Evolutionary conservation across 2,329 filamentous ascomycete genomes (phyloP), one percentile per base, ranked within the genome.

Genomic region (Coleophoma eucalyptorum): DNA sequence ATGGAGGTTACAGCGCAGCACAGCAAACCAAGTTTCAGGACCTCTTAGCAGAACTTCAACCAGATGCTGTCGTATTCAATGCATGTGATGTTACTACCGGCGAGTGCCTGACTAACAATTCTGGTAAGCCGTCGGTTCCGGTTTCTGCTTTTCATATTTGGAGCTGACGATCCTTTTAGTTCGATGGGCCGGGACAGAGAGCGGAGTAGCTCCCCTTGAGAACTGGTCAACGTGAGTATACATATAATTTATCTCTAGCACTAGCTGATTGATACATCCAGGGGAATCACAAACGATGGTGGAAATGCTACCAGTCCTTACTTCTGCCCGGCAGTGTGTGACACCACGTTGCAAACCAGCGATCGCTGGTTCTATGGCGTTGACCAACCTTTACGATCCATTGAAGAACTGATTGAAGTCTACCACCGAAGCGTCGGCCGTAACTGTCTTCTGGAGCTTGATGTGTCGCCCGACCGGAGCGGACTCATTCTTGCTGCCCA

Each of bases 311-410:
- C 54, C 16, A 62, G 59, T 41, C 52, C 56, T 5, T 58, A 50
- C 12, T 62, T 62, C 41, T 52, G 48, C 11, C 59, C 60, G 10
- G 48, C 60, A 5, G 60, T 58, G 33, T 63, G 60, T 45, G 60
- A 62, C 46, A 63, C 60, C 0, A 61, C 60, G 1, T 47, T 63
- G 5, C 59, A 63, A 47, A 55, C 57, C 2, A 34, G 53, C 3
- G 55, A 54, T 43, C 57, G 60, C 26, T 63, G 60, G 60, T 63
- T 63, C 51, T 62, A 53, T 37, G 60, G 60, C 4, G 48, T 55
- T 16, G 43, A 54, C n/a, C 53, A 58, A 26, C 55, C 59, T 5
- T 45, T 62, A 13, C 54, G 58, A 12, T 52, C 57, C 19, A 49
- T 62, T 32, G 35, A 50, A 2, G 60, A 61, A 47, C 55, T 63